Evolutionary conservation across 1,284 basidiomycete genomes (phyloP), one percentile per base, ranked within the genome.

Genomic region (Caloboletus firmus): DNA sequence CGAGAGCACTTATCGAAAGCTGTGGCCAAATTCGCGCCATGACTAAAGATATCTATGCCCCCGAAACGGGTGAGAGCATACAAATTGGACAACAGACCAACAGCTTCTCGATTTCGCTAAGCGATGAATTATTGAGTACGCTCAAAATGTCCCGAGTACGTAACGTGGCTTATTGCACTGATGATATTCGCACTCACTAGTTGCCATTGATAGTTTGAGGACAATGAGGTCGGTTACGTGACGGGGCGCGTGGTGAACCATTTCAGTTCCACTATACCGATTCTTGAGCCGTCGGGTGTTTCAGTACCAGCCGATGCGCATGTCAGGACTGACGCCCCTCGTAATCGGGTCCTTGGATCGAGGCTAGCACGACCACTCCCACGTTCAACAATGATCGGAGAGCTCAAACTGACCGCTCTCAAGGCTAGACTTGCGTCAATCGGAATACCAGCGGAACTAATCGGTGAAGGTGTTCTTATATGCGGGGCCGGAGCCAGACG

Each of bases 61-160:
- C 97, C 0, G 66, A 69, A 5, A 76, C 82, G 28, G 86, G 87
- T 36, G 88, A 95, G 67, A 83, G 77, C 10, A 74, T 98, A 36
- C 87, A 89, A 65, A 95, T 99, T 59, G 97, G 97, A 40, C 95
- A 98, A 72, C 93, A 98, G 62, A 96, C 93, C 13, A 93, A 91
- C 65, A 93, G 86, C 66, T 99, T 94, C 74, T 95, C 95, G 1
- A 88, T 99, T 58, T 91, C 92, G 11, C 83, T 99, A 44, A 94
- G 93, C 56, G 97, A 99, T 59, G 85, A 90, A 61, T 75, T 98
- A 56, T 74, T 97, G 59, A 80, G 79, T 4, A 83, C 85, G 2
- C 73, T 98, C 56, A 88, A 87, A 69, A 90, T 98, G 85, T 95
- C 94, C 12, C 83, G 89, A 69, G 95, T 95, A 68, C 58, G 86